Base-by-base conservation (phyloP, 345 rosid species). In the Garcia nutans region DNA sequence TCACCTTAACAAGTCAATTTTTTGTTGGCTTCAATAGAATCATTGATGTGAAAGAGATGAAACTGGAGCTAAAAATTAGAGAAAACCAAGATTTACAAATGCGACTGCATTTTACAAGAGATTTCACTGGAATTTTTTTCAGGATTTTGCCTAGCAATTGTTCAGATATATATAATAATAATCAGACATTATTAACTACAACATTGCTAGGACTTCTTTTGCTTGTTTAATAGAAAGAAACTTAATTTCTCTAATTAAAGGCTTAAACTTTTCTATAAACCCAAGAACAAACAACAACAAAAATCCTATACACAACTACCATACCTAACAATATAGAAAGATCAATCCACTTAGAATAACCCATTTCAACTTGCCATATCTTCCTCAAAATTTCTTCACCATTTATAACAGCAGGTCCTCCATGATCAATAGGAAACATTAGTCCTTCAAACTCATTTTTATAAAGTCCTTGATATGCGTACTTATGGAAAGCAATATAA, bases 341-440 rank as follows among this genome's bases (percentile, higher is more conserved):
- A 76, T 89, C 86, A 42, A 82, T 80, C 92, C 92, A 89, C 67
- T 87, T 89, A 0, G 92, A 85, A 63, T 82, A 87, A 9, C 77
- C 81, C 89, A 76, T 81, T 74, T 89, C 84, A n/a, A 87, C 65
- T 37, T 86, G 80, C 89, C 89, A 89, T 4, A 41, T 59, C 7
- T 65, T 44, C 44, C 55, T 66, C 75, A 84, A 58, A 26, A 84
- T 79, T 57, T 84, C 81, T 20, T 81, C 79, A 19, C 85, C 83
- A 0, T 52, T 50, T 7, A 81, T 60, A n/a, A 5, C 23, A 1
- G 73, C 24, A 28, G 74, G 60, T 3, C 82, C 81, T 5, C 77
- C 73, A 15, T 31, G 41, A 60, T 59, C 42, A 68, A 70, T 73
- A 3, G 63, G 77, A 49, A 78, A 73, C 10, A 1, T 62, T 20